These are phyloP conservation scores for Entomophthora muscae DNA, from an alignment of 371 early-diverging fungal species.

Conservation along the genomic window DNA sequence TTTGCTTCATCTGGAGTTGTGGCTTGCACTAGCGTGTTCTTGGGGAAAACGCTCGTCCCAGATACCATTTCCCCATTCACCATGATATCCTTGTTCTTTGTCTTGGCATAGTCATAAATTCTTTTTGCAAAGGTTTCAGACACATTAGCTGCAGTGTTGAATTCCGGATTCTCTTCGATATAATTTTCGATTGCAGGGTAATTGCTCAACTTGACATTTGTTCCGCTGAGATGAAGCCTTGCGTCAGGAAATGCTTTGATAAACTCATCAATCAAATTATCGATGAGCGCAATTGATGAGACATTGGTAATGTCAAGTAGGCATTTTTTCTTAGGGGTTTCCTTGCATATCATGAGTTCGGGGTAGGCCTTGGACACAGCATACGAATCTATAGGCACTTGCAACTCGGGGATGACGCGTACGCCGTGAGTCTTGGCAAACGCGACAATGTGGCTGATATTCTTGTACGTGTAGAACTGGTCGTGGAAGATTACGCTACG, in stretches of 20 bases:
- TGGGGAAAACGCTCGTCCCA: constrained; percentile 19
- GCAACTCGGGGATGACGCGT: constrained; percentile 58
- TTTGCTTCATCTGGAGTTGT: no score
- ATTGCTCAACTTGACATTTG: constrained; percentile 38
- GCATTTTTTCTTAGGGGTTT: constrained; percentile 54
- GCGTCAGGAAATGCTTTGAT: constrained; percentile 37
- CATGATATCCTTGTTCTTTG: constrained; percentile 25
- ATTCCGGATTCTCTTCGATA: constrained; percentile 9
- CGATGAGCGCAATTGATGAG: constrained; percentile 29
- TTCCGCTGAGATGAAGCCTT: constrained; percentile 43
- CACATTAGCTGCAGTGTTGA: constrained; percentile 2
- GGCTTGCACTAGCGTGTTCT: constrained; percentile 11
- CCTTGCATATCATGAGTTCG: constrained; percentile 27
- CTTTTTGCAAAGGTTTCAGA: constrained; percentile 14
- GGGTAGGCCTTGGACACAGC: constrained; percentile 18
- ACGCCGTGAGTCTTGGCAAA: constrained; percentile 54
- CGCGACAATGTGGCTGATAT: constrained; percentile 32
- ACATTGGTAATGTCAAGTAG: constrained; percentile 41
- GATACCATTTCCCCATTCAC: constrained; percentile 34
- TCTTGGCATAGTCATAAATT: constrained; percentile 14
- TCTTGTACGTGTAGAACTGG: constrained; percentile 32
- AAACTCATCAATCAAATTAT: constrained; percentile 33
- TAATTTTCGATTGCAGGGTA: constrained; percentile 9
- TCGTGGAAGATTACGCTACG: constrained; percentile 42
- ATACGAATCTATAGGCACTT: constrained; percentile 58